Conservation (phyloP, 768 basidiomycete species). For the Amanita rimosa region DNA sequence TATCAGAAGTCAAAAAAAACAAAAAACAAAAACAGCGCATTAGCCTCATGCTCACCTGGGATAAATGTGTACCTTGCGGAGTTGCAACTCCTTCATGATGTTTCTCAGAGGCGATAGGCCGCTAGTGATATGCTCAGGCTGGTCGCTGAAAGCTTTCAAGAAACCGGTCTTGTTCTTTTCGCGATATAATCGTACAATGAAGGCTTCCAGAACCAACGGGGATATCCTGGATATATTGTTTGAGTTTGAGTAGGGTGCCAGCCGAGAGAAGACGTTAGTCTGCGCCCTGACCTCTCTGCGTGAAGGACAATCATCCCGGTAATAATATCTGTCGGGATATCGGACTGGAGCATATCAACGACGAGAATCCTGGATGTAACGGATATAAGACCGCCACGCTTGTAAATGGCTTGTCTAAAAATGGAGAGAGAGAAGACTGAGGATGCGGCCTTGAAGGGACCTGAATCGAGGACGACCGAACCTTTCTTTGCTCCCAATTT, state of each 20-base stretch:
- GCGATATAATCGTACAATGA: conserved; percentile 84
- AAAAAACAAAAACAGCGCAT: background rate
- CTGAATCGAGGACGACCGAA: conserved; percentile 19
- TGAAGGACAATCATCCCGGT: conserved; percentile 87
- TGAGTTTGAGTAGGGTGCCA: background rate
- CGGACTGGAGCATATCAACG: conserved; percentile 85
- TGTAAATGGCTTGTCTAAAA: conserved; percentile 72
- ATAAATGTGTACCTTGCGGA: conserved; percentile 84
- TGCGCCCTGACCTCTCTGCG: conserved; percentile 62
- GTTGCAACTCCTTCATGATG: conserved; percentile 86
- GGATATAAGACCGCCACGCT: conserved; percentile 78
- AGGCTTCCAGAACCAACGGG: conserved; percentile 77
- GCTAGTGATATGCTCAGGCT: conserved; percentile 89
- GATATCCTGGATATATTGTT: conserved; percentile 48
- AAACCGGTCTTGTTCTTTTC: conserved; percentile 87
- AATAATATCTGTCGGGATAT: conserved; percentile 77
- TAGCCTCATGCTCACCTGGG: conserved; percentile 55
- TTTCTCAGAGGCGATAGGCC: conserved; percentile 87
- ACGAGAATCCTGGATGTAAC: conserved; percentile 92
- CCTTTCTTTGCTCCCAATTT: conserved; percentile 73
- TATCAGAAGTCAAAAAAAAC: conserved; percentile 17
- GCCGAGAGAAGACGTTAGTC: background rate
- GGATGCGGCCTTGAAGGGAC: background rate
- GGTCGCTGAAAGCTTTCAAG: conserved; percentile 94
- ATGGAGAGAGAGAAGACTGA: background rate